phyloP scores from a whole-genome alignment of 371 early-diverging fungal genomes.

The Circinella minor region DNA sequence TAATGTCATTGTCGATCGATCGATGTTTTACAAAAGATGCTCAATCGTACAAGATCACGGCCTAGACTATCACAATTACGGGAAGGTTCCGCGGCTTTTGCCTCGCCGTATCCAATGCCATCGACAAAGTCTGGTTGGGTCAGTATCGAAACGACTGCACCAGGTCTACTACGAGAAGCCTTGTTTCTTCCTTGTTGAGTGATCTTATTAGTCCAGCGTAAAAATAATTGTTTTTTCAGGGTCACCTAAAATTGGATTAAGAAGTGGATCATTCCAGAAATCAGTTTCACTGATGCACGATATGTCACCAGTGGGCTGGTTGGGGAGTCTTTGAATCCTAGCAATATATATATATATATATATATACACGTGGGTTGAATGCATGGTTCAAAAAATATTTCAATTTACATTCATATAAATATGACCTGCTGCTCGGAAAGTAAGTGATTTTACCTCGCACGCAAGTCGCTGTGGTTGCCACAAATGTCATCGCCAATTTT shows the following conservation, averaged over 20 bases:
- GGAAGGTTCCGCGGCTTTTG: not conserved
- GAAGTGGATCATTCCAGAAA: not conserved
- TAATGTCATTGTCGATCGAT: not conserved
- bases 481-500: not conserved
- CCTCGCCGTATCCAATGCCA: not conserved
- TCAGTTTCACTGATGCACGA: not conserved
- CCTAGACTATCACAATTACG: not conserved
- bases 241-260: not conserved
- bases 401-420: not conserved
- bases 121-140: not conserved
- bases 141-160: not conserved
- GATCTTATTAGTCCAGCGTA: not conserved
- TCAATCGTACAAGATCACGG: not conserved
- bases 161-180: not conserved
- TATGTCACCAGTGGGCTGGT: not conserved
- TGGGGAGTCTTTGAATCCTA: not conserved
- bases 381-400: not conserved
- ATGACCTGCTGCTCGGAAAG: conserved; percentile 18
- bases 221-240: not conserved
- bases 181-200: not conserved
- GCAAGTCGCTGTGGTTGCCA: too few species aligned
- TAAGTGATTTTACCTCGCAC: conserved; percentile 10
- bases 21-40: not conserved
- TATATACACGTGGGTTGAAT: too few species aligned
- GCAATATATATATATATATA: not conserved